A percentile compares a stretch with the other conserved stretches of the same genome.
phyloP scores from a whole-genome alignment of 805 yeast species.

The Lachancea meyersii region DNA sequence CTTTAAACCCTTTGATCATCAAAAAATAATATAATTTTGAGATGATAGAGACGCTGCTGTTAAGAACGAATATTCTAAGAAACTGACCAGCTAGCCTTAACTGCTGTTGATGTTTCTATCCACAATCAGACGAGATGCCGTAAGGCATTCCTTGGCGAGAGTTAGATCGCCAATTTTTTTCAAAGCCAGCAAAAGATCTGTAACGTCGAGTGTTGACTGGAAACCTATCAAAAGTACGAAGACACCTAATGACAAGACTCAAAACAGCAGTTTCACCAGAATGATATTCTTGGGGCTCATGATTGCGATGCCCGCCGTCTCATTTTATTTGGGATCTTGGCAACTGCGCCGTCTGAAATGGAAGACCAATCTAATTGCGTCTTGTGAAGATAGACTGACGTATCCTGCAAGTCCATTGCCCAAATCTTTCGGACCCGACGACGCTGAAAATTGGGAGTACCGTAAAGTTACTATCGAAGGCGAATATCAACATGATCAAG shows the following conservation, averaged over 20 bases:
- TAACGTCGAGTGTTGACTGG: constrained; percentile 78
- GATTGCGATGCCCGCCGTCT: constrained; percentile 75
- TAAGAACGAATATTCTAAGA: not conserved
- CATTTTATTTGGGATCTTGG: constrained; percentile 90
- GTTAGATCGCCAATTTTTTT: not conserved
- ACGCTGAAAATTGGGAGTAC: constrained; percentile 70
- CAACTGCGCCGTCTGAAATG: constrained; percentile 79
- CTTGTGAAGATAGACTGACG: constrained; percentile 75
- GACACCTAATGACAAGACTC: constrained; percentile 37
- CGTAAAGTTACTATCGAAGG: constrained; percentile 76
- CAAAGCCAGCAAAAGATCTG: constrained; percentile 21
- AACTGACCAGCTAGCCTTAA: not conserved
- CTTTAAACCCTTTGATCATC: not conserved
- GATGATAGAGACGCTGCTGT: not conserved
- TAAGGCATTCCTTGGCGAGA: constrained; percentile 1
- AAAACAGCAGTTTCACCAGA: constrained; percentile 30
- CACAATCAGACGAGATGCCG: not conserved
- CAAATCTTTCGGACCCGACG: constrained; percentile 52
- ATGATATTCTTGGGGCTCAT: constrained; percentile 35
- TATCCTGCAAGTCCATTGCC: constrained; percentile 72
- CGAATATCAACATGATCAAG: constrained; percentile 73
- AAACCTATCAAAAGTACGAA: constrained; percentile 55
- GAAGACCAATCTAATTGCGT: constrained; percentile 79
- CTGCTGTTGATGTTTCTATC: not conserved
- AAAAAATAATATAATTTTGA: too few species aligned